Base-by-base conservation (phyloP, 371 early-diverging fungal species). In the Entomophthora muscae region DNA sequence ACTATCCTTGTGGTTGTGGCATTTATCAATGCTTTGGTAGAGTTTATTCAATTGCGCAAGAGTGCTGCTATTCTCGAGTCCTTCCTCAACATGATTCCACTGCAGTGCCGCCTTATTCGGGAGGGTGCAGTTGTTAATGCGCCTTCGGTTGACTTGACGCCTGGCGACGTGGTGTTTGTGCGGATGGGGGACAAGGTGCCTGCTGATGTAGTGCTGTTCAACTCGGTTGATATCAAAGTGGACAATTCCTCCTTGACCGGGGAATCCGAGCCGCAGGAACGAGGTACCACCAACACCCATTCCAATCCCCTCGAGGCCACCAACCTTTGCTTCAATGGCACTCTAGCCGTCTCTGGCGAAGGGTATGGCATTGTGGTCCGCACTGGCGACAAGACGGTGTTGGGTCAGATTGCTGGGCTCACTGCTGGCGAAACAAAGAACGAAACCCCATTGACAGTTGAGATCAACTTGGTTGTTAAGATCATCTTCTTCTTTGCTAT, bases 171-270 rank as follows among this genome's bases (percentile, higher is more conserved):
- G 58, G 86, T 95, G 30, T 82, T 79, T 57, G 72, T 92, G 30
- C 82, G 82, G 53, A 83, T 86, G 80, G 98, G 98, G 57, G 95
- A 95, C 76, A 95, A 94, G 72, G 70, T 91, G 17, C 94, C 95
- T 1, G 96, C 97, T 1, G 98, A 97, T 78, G 67, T 91, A 52
- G 70, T 73, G 57, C 60, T 97, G 27, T 86, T 86, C 66, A 64
- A 76, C 53, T 72, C 80, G 55, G 77, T 78, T 22, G 93, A 97
- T 29, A 73, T 95, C 65, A 91, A 95, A 72, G 93, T 95, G 42
- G 95, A 97, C 76, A 94, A 93, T 77, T 94, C 95, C 2, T 90
- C 90, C 21, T 71, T 96, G 51, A 96, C 95, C 1, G 97, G 96
- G 58, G 95, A 96, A 73, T 78, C 91, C 0, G 96, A 94, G 53